Evolutionary conservation across 768 basidiomycete species (phyloP), one percentile per base, ranked within the genome.

Genomic region (Mycena olivaceomarginata): DNA sequence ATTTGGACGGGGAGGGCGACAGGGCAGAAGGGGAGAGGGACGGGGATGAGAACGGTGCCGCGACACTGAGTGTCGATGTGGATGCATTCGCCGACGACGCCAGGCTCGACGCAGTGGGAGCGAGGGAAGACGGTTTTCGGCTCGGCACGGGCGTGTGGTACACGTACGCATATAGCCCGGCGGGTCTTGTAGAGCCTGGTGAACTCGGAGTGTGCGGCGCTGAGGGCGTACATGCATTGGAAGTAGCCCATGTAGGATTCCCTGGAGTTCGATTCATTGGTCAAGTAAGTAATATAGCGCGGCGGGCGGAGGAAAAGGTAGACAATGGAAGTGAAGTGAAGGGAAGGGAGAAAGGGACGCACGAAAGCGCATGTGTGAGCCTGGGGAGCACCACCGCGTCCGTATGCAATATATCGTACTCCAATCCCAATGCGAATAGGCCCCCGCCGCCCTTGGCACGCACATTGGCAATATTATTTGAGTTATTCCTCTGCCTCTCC

Each of bases 231-330:
- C 92, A 95, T 88, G 86, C 94, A 95, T 79, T 95, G 94, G 10
- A 95, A 80, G 82, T 96, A 96, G 45, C 95, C 95, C 87, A 91
- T 92, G 83, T 95, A 95, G 2, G 92, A 92, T 84, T 96, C 95
- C 73, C 94, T 95, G 72, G 18, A 10, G 18, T 7, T 51, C 31
- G 31, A 51, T 71, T 31, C 1, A n/a, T 64, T 10, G 57, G 60
- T 5, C 31, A 45, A 9, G 41, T 45, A 13, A 1, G 3, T 22
- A 5, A 13, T 41, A 31, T 63, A 39, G 60, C 25, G 18, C 18
- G 5, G 39, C 9, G 18, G 31, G 31, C 31, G 31, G 31, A 31
- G 31, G 31, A 31, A 31, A 31, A 31, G 2, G 31, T 31, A 31
- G 31, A 31, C 31, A 31, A 37, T 22, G 13, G 15, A 20, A 40